Evolutionary conservation across 768 basidiomycete genomes (phyloP).

Genomic region (Suillus clintonianus): DNA sequence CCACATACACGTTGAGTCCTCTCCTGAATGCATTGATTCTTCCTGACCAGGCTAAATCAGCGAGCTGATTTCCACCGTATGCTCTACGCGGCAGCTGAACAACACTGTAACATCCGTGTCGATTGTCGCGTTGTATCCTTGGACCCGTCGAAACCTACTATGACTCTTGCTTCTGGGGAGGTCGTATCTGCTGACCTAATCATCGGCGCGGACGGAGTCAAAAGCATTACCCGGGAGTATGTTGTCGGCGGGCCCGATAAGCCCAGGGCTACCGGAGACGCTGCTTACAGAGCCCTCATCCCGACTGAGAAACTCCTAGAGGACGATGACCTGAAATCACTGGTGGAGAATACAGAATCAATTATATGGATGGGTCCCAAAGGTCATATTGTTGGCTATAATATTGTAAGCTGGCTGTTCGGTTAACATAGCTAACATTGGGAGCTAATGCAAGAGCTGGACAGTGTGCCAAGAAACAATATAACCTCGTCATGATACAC

Average conservation of each 20-base stretch:
- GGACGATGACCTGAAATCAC: conserved; percentile 51
- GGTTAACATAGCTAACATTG: neutral
- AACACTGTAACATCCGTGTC: conserved; percentile 38
- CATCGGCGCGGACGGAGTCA: conserved; percentile 56
- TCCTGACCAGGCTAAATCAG: conserved; percentile 10
- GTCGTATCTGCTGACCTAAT: conserved; percentile 45
- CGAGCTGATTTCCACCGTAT: conserved; percentile 52
- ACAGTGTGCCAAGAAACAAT: conserved; percentile 40
- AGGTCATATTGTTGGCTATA: conserved; percentile 48
- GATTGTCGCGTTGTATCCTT: conserved; percentile 38
- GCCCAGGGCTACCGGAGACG: conserved; percentile 60
- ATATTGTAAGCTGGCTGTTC: conserved; percentile 36
- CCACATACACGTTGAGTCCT: conserved; percentile 33
- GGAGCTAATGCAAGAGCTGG: neutral
- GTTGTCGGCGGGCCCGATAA: conserved; percentile 49
- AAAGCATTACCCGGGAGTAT: conserved; percentile 50
- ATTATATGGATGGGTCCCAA: conserved; percentile 63
- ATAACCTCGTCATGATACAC: conserved; percentile 48
- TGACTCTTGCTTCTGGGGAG: conserved; percentile 45
- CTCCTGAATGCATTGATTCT: neutral
- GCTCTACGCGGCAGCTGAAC: conserved; percentile 36
- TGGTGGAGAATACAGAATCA: conserved; percentile 55
- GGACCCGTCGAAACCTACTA: conserved; percentile 31
- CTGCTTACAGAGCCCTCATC: conserved; percentile 61
- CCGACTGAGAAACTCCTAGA: conserved; percentile 44